Evolutionary conservation across 108 stramenopile genomes (phyloP).

Genomic region (Cyclotella sp.): DNA sequence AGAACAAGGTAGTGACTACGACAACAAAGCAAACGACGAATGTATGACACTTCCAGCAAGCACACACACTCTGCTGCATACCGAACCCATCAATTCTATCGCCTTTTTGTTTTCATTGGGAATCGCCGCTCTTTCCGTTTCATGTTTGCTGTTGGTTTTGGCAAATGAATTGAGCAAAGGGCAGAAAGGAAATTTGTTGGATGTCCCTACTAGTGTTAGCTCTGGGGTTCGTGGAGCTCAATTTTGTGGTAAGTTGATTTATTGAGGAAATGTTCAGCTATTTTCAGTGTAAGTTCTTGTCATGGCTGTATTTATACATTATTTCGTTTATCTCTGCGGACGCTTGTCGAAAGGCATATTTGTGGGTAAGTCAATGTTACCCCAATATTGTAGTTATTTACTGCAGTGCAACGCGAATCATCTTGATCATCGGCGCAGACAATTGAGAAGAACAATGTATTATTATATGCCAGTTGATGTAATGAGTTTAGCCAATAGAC

Average conservation of each 20-base stretch:
- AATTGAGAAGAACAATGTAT: background rate
- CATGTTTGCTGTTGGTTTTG: conserved; percentile 13
- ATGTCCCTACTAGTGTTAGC: conserved; percentile 5
- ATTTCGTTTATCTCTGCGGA: background rate
- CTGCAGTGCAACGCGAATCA: background rate
- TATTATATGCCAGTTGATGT: too few relatives aligned
- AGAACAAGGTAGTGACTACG: background rate
- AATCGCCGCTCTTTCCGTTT: conserved; percentile 5
- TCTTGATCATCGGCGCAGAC: background rate
- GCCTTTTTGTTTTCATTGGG: conserved; percentile 7
- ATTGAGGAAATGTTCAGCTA: background rate
- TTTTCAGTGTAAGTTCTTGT: background rate
- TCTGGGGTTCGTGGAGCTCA: conserved; percentile 10
- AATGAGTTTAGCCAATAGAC: too few relatives aligned
- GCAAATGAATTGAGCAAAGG: conserved; percentile 3
- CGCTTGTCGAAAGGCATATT: background rate
- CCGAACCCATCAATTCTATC: conserved; percentile 4
- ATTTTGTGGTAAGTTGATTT: conserved; percentile 20
- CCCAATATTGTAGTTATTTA: background rate
- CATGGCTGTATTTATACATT: too few relatives aligned
- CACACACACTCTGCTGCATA: conserved; percentile 17
- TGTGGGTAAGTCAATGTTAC: too few relatives aligned
- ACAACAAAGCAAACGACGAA: background rate
- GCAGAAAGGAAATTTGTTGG: conserved; percentile 1
- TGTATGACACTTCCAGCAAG: conserved; percentile 6